Base-by-base conservation (phyloP, 2,329 filamentous ascomycete species). In the Mycosphaerella arachidis region DNA sequence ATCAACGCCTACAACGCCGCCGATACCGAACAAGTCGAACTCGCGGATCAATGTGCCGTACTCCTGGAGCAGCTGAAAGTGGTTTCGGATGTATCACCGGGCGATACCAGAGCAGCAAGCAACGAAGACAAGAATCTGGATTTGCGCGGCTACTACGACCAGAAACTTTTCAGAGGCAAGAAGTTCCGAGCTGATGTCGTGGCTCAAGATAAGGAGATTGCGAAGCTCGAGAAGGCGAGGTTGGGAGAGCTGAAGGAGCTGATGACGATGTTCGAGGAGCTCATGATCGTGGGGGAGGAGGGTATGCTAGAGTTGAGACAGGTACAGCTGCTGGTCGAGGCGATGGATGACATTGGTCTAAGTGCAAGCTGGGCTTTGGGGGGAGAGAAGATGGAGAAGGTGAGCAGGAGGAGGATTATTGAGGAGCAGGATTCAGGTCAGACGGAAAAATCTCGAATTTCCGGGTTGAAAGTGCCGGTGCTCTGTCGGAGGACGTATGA, bases 301-400 rank as follows among this genome's bases (percentile, higher is more conserved):
- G 48, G 48, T 2, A 0, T 40, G 48, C 45, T 53, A 48, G 48
- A 46, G 37, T 8, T 20, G 10, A 31, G 27, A 20, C n/a, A 53
- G 24, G 33, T 58, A 3, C n/a, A 31, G 48, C 10, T 53, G 18
- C 20, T 58, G 48, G 35, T 58, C 8, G 56, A 46, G 56, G 48
- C 56, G 6, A 58, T 53, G 56, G 56, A 58, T 33, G 56, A 53
- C n/a, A 37, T 51, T 58, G 56, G 56, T 12, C 30, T 58, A n/a
- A 53, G 48, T 58, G 56, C 48, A 3, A 46, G 46, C 13, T 51
- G 16, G 30, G 55, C 31, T 33, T 48, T 52, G 55, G 46, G 13
- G 18, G 33, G n/a, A 12, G 48, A 33, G 48, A 18, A 40, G 8
- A 30, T 16, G n/a, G 24, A 27, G 46, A 8, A 31, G 10, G 40